phyloP scores from a whole-genome alignment of 768 basidiomycete genomes.

The Mycena epipterygia region DNA sequence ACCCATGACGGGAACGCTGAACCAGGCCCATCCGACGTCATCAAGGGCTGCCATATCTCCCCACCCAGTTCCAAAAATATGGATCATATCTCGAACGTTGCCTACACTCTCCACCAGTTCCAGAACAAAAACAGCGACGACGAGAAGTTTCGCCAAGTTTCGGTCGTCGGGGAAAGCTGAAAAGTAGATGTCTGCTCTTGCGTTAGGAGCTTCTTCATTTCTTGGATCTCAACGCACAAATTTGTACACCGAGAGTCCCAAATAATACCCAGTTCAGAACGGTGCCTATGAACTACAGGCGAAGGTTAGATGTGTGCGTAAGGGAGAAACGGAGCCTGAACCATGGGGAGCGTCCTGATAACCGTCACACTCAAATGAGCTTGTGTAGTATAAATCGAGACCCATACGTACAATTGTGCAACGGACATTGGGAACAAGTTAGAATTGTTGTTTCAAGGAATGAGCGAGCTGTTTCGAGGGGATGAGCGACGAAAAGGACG shows the following conservation, averaged over 20 bases:
- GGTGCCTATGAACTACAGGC: conserved; percentile 24
- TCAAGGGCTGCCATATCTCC: conserved; percentile 19
- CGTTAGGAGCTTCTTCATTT: neutral
- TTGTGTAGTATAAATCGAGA: no score
- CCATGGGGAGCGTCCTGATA: conserved; percentile 12
- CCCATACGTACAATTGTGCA: neutral
- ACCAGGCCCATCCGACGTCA: conserved; percentile 28
- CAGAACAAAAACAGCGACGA: conserved; percentile 18
- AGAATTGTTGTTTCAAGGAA: no score
- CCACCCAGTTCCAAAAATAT: conserved; percentile 22
- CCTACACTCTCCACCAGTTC: conserved; percentile 24
- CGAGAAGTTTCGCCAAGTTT: conserved; percentile 11
- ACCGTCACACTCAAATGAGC: no score
- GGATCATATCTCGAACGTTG: conserved; percentile 1
- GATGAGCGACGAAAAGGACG: no score
- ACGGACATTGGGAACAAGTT: neutral
- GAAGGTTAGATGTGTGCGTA: neutral
- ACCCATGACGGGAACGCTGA: conserved; percentile 19
- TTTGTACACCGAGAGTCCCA: conserved; percentile 25
- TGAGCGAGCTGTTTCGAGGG: no score
- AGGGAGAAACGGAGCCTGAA: neutral
- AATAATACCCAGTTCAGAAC: conserved; percentile 29
- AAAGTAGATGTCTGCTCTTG: conserved; percentile 21
- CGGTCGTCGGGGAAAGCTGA: conserved; percentile 21
- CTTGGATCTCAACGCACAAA: conserved; percentile 13